Evolutionary conservation across 2,329 filamentous ascomycete genomes (phyloP).

Genomic region (Fusarium papillatum): DNA sequence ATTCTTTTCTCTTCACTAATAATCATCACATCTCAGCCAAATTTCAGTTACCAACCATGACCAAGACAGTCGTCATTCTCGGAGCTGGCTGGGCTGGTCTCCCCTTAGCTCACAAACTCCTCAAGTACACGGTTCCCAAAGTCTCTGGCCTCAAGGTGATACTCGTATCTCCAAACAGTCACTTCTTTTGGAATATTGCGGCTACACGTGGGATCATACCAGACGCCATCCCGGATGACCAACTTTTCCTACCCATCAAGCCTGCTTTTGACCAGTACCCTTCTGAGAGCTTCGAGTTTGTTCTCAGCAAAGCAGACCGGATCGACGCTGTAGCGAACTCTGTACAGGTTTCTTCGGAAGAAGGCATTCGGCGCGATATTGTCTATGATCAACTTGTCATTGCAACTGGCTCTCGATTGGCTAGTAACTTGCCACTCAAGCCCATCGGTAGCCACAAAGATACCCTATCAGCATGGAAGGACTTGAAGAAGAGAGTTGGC

Average conservation of each 20-base stretch:
- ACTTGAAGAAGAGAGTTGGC: conserved; percentile 41
- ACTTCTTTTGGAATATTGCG: conserved; percentile 70
- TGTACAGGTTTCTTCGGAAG: conserved; percentile 51
- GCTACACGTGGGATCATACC: conserved; percentile 68
- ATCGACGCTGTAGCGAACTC: conserved; percentile 51
- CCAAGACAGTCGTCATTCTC: conserved; percentile 65
- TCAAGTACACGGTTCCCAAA: conserved; percentile 61
- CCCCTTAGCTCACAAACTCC: conserved; percentile 63
- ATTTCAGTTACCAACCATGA: conserved; percentile 48
- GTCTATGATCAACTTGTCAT: conserved; percentile 66
- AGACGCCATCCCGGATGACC: conserved; percentile 59
- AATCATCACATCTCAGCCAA: not conserved
- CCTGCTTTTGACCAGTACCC: conserved; percentile 61
- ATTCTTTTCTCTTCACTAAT: not conserved
- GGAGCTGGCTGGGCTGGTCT: conserved; percentile 66
- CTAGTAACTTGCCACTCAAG: conserved; percentile 62
- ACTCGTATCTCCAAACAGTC: conserved; percentile 65
- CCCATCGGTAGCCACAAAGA: conserved; percentile 59
- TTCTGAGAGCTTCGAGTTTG: conserved; percentile 59
- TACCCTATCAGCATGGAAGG: conserved; percentile 51
- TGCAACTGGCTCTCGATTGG: conserved; percentile 64
- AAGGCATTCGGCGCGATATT: conserved; percentile 49
- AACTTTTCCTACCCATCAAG: conserved; percentile 61
- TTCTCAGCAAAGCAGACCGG: conserved; percentile 59
- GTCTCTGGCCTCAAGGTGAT: conserved; percentile 62